Conservation (phyloP, 2,329 filamentous ascomycete genomes). For the Beauveria caledonica region DNA sequence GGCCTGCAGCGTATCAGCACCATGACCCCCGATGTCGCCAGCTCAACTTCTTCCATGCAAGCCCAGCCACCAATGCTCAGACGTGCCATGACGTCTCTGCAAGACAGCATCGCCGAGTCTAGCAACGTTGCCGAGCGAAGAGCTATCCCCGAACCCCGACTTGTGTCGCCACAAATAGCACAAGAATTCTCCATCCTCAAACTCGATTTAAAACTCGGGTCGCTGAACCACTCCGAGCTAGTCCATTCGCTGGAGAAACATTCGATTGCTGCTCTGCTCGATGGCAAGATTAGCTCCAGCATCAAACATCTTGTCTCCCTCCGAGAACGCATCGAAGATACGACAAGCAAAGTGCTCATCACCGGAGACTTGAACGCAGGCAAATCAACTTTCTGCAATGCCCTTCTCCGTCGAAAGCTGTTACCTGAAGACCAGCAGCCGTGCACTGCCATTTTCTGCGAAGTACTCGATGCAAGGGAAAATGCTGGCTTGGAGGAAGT, state of each 20-base stretch:
- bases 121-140: constrained; percentile 62
- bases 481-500: constrained; percentile 91
- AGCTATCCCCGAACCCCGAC: constrained; percentile 59
- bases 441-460: constrained; percentile 97
- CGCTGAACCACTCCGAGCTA: constrained; percentile 77
- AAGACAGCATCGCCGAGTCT: constrained; percentile 53
- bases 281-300: constrained; percentile 90
- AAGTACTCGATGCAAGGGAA: constrained; percentile 85
- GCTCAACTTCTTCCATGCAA: constrained; percentile 27
- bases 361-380: constrained; percentile 95
- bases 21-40: constrained; percentile 36
- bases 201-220: constrained; percentile 83
- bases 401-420: constrained; percentile 84
- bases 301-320: constrained; percentile 82
- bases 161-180: constrained; percentile 86
- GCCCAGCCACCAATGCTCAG: constrained; percentile 45
- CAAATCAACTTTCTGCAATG: constrained; percentile 98
- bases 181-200: constrained; percentile 96
- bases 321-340: constrained; percentile 92
- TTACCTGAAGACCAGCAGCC: constrained; percentile 95
- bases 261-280: constrained; percentile 81
- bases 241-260: constrained; percentile 91
- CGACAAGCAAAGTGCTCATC: constrained; percentile 89
- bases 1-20: constrained; percentile 9
- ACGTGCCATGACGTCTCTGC: constrained; percentile 65